phyloP scores from a whole-genome alignment of 2,329 filamentous ascomycete species.

The Xylaria digitata region DNA sequence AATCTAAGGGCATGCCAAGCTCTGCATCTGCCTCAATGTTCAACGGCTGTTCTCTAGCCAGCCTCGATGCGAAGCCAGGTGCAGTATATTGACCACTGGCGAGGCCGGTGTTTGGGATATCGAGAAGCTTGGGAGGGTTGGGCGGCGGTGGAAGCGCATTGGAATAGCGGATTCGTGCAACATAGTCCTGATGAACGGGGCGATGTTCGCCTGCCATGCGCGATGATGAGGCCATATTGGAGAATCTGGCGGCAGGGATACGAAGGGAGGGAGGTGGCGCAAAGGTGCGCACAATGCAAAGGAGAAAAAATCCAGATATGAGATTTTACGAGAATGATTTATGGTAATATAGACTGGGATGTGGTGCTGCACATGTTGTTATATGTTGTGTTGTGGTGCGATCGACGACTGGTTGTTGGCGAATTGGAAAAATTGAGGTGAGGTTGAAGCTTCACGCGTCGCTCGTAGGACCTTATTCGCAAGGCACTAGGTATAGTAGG shows the following conservation, averaged over 20 bases:
- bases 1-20: conserved; percentile 94
- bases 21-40: conserved; percentile 99
- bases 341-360: neutral
- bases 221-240: conserved; percentile 57
- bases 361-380: conserved; percentile 1
- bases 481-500: no score
- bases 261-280: conserved; percentile 18
- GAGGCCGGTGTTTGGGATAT: conserved; percentile 94
- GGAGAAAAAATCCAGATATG: neutral
- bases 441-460: conserved; percentile 36
- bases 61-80: conserved; percentile 86
- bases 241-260: conserved; percentile 15
- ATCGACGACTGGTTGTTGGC: neutral
- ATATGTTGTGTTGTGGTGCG: neutral
- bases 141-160: conserved; percentile 96
- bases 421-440: conserved; percentile 21
- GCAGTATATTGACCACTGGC: conserved; percentile 88
- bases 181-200: conserved; percentile 91
- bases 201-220: conserved; percentile 62
- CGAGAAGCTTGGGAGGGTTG: conserved; percentile 93
- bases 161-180: conserved; percentile 92
- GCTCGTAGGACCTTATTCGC: neutral
- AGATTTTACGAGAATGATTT: neutral
- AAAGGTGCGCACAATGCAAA: conserved; percentile 21
- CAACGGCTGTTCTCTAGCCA: conserved; percentile 90